A percentile compares a stretch with the other conserved stretches of the same genome.
Evolutionary conservation across 2,329 filamentous ascomycete genomes (phyloP).

Genomic region (Aspergillus candidus): DNA sequence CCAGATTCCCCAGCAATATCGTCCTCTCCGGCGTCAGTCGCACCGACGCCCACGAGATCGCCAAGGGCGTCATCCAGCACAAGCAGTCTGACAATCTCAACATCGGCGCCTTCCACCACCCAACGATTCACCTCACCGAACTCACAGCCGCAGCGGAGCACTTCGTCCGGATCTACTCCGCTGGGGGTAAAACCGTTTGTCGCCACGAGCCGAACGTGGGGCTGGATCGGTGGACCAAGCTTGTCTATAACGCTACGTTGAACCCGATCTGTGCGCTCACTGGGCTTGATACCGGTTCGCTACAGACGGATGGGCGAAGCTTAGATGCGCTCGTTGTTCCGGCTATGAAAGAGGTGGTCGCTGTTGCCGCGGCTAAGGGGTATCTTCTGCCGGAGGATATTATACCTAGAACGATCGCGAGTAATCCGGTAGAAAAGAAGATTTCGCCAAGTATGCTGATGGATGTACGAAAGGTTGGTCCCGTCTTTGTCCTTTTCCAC

Average conservation of each 20-base stretch:
- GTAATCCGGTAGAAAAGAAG: conserved; percentile 44
- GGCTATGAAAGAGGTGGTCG: conserved; percentile 43
- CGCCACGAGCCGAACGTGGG: conserved; percentile 30
- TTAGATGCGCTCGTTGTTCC: conserved; percentile 47
- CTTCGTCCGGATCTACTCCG: conserved; percentile 47
- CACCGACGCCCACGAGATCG: conserved; percentile 47
- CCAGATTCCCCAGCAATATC: conserved; percentile 47
- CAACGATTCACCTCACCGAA: neutral
- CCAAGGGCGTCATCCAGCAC: conserved; percentile 47
- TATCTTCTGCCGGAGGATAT: conserved; percentile 40
- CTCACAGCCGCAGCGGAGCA: conserved; percentile 14
- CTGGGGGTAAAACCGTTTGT: conserved; percentile 41
- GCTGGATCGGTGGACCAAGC: conserved; percentile 30
- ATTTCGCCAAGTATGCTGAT: conserved; percentile 52
- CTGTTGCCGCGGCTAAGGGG: conserved; percentile 42
- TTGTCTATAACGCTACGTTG: conserved; percentile 48
- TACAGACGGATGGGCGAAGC: conserved; percentile 41
- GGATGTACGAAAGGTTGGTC: conserved; percentile 32
- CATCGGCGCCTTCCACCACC: conserved; percentile 45
- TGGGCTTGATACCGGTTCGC: conserved; percentile 46
- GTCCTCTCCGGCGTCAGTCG: conserved; percentile 50
- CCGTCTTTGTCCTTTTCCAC: neutral
- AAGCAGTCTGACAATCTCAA: conserved; percentile 47
- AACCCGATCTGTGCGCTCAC: conserved; percentile 51
- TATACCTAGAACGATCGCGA: conserved; percentile 42